Percentiles rank a stretch among this genome's conserved stretches.
Conservation (phyloP, 371 early-diverging fungal genomes). For the Mortierella sp. region DNA sequence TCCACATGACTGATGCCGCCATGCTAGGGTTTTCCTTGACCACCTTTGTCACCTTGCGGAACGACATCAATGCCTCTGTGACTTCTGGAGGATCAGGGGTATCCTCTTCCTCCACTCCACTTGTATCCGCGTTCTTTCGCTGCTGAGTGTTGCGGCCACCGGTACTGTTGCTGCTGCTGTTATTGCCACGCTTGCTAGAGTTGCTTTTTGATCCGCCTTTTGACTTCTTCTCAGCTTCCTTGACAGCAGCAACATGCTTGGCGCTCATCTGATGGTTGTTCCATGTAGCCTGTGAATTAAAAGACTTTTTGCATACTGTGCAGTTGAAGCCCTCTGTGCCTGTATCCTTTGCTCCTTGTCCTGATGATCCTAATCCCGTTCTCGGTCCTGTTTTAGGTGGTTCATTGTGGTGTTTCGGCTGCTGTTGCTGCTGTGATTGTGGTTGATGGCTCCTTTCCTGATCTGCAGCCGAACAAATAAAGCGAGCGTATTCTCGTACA, state of each 20-base stretch:
- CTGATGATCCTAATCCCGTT: too few relatives aligned
- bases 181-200: not conserved
- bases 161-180: slow-evolving; percentile 2
- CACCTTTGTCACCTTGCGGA: slow-evolving; percentile 34
- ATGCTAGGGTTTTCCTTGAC: slow-evolving; percentile 34
- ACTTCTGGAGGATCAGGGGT: slow-evolving; percentile 37
- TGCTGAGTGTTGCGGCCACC: not conserved
- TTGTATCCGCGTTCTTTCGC: not conserved
- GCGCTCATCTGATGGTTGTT: slow-evolving; percentile 50
- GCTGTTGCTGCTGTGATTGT: slow-evolving; percentile 10
- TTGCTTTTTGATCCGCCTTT: slow-evolving; percentile 20
- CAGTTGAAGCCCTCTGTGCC: slow-evolving; percentile 30
- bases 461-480: not conserved
- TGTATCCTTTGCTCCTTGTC: slow-evolving; percentile 1
- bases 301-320: slow-evolving; percentile 44
- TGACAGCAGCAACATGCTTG: slow-evolving; percentile 47
- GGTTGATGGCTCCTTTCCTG: not conserved
- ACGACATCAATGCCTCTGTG: slow-evolving; percentile 30
- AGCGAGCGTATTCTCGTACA: slow-evolving; percentile 26
- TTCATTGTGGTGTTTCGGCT: slow-evolving; percentile 1
- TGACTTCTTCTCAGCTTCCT: slow-evolving; percentile 40
- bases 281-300: slow-evolving; percentile 51
- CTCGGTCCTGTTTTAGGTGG: too few relatives aligned
- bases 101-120: slow-evolving; percentile 9
- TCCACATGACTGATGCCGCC: slow-evolving; percentile 47